Base-by-base conservation (phyloP, 2,329 filamentous ascomycete species). In the Esteya vermicola region DNA sequence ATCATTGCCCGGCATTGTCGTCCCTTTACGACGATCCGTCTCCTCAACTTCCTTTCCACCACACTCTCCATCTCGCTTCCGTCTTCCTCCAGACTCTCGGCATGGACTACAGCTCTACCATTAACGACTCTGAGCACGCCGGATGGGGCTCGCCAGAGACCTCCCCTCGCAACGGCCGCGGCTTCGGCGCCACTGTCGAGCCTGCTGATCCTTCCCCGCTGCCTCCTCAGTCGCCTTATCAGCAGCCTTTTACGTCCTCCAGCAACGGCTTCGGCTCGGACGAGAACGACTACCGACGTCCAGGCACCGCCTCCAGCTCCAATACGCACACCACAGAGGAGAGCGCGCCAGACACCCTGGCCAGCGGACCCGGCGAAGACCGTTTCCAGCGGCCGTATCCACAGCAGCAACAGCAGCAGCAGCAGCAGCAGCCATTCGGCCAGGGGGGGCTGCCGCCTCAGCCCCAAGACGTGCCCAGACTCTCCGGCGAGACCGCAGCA, bases 81-180 rank as follows among this genome's bases (percentile, higher is more conserved):
- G 9, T 32, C 20, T 10, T 8, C 26, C 9, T 27, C 4, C 33
- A 8, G 28, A 21, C 18, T 12, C 4, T 30, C 30, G 52, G 52
- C 47, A 76, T 76, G 72, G 72, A 76, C 57, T 76, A 75, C 56
- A 68, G 65, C 55, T 56, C 69, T 46, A 65, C 70, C 13, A 69
- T 74, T 49, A 52, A 65, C 52, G 71, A 75, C 48, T 58, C 60
- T 38, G 72, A 75, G 34, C 64, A 74, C 47, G 60, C 57, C 34
- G 68, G 62, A 3, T 75, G 72, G 71, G 70, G 68, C 13, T 70
- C 68, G 25, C 71, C 71, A 6, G 58, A 59, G 20, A 59, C 64
- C 14, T 70, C 70, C 18, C 69, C 71, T 43, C 62, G 62, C 47
- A 62, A 63, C 46, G 59, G 62, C 33, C 54, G 62, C 20, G 55